These are phyloP conservation scores for Aphanoascus verrucosus DNA, from an alignment of 2,329 filamentous ascomycete genomes.

Conservation along the genomic window DNA sequence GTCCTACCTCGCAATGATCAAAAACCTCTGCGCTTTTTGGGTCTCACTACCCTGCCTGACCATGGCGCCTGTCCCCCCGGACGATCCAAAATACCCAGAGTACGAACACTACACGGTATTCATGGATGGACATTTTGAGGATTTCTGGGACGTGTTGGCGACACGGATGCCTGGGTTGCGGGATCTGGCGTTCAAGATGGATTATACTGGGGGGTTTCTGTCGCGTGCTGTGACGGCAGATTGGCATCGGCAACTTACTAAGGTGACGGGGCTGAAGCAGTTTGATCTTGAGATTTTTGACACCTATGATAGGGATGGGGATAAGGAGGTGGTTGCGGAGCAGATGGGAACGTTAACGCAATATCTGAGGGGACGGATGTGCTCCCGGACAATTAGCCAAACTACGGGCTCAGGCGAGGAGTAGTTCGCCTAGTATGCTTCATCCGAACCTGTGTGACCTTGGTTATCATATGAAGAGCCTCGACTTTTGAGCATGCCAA, in stretches of 20 bases:
- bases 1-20: constrained; percentile 13
- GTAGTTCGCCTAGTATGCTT: too few species aligned
- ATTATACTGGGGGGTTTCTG: constrained; percentile 11
- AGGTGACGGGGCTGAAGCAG: constrained; percentile 9
- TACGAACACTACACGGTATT: constrained; percentile 13
- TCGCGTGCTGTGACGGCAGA: constrained; percentile 8
- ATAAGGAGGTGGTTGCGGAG: background rate
- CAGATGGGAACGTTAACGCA: constrained; percentile 2
- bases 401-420: too few species aligned
- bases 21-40: constrained; percentile 7
- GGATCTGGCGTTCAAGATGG: constrained; percentile 12
- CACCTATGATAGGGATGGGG: background rate
- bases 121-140: constrained; percentile 9
- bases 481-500: too few species aligned
- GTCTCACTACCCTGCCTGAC: constrained; percentile 8
- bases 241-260: constrained; percentile 7
- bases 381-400: background rate
- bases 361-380: constrained; percentile 8
- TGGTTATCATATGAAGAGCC: too few species aligned
- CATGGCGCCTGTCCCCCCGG: constrained; percentile 8
- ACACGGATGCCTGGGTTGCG: constrained; percentile 7
- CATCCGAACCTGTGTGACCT: too few species aligned
- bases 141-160: constrained; percentile 11
- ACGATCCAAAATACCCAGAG: constrained; percentile 1
- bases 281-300: constrained; percentile 7